phyloP scores from a whole-genome alignment of 495 filamentous ascomycete genomes.

The Xylaria scruposa region DNA sequence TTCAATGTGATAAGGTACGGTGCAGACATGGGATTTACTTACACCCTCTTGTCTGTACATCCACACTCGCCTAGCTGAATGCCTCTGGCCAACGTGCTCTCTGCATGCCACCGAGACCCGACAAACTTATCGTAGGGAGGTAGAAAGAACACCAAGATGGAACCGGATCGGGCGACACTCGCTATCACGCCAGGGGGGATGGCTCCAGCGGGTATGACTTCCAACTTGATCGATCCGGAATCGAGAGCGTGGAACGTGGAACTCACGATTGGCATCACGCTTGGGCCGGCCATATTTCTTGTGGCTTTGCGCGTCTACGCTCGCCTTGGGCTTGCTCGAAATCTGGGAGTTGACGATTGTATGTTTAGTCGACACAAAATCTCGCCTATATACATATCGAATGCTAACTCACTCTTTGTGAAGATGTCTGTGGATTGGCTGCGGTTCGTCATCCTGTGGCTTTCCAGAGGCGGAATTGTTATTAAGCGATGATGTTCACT shows the following conservation, averaged over 20 bases:
- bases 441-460: slow-evolving; percentile 20
- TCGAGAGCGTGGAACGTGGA: slow-evolving; percentile 33
- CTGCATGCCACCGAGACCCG: neutral
- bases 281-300: slow-evolving; percentile 29
- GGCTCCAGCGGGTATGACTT: slow-evolving; percentile 34
- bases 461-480: neutral
- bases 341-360: slow-evolving; percentile 43
- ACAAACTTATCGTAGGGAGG: neutral
- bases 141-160: slow-evolving; percentile 6
- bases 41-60: neutral
- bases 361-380: slow-evolving; percentile 10
- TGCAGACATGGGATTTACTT: neutral
- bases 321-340: slow-evolving; percentile 35
- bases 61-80: neutral
- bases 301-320: slow-evolving; percentile 34
- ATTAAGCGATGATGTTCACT: neutral
- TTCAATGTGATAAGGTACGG: neutral
- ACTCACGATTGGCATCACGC: slow-evolving; percentile 32
- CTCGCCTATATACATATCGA: neutral
- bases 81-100: neutral
- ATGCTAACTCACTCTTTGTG: slow-evolving; percentile 3
- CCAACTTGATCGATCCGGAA: slow-evolving; percentile 33
- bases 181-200: slow-evolving; percentile 22
- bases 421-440: slow-evolving; percentile 31
- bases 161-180: slow-evolving; percentile 22